Base-by-base conservation (phyloP, 768 basidiomycete genomes). In the Calvatia gigantea region DNA sequence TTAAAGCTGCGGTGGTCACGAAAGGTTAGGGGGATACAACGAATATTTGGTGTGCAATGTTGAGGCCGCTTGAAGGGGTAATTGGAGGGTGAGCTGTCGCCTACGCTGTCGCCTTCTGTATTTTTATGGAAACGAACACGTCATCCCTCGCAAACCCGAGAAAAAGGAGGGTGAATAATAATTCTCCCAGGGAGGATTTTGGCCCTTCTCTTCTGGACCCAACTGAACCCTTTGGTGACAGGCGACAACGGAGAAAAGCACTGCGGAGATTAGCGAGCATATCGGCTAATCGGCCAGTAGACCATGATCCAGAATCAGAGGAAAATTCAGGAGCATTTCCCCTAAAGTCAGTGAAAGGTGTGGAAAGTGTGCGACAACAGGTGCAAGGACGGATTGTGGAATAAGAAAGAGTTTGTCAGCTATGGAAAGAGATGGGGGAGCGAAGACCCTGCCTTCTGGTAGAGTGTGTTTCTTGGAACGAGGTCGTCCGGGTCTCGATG, bases 381-480 rank as follows among this genome's bases (percentile, higher is more conserved):
- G 37, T 28, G 48, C 17, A 47, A 19, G 19, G 37, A 7, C 6
- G 31, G 29, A 28, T 55, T 47, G 27, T 17, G 31, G 25, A 39
- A 38, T 4, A 55, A 23, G n/a, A 55, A 55, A 55, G 23, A 55
- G 54, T 39, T 28, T 39, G 14, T 45, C 54, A 27, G 48, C 54
- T 27, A 47, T 32, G 19, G 46, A 55, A 6, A 45, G 54, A 6
- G 48, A 45, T 12, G 44, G 37, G 4, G 54, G 54, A 4, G 25
- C n/a, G n/a, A n/a, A n/a, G n/a, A n/a, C n/a, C n/a, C n/a, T 28
- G 9, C 37, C 54, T n/a, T 25, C 33, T n/a, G 54, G 54, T 28
- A 55, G 15, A 11, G 17, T 19, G 25, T 27, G 44, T 12, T 25
- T 47, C 31, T 47, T 55, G 15, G 48, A 23, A 17, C 54, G 43